Conservation (phyloP, 1,139 yeast genomes). For the Fermentozyma sake region DNA sequence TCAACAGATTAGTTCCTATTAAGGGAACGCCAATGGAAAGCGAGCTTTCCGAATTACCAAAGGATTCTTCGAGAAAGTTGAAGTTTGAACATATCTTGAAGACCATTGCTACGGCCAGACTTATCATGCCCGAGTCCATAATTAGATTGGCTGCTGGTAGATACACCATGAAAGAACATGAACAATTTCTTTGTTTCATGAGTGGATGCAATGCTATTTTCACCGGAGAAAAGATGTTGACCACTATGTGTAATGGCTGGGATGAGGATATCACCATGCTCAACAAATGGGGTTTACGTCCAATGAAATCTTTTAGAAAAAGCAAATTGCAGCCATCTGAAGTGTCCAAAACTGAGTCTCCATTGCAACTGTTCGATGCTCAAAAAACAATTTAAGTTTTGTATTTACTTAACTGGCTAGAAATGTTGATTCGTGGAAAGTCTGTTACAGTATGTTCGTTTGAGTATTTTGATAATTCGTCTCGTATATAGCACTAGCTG, state of each 20-base stretch:
- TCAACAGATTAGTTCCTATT: conserved; percentile 72
- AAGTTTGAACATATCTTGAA: conserved; percentile 59
- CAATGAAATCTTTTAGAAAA: conserved; percentile 41
- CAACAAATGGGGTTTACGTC: conserved; percentile 64
- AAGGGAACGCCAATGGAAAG: conserved; percentile 73
- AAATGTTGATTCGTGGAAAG: no score
- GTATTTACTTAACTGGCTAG: no score
- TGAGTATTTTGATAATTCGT: no score
- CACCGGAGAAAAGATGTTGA: conserved; percentile 77
- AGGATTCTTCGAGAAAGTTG: conserved; percentile 37
- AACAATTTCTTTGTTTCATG: conserved; percentile 71
- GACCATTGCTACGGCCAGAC: conserved; percentile 72
- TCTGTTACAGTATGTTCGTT: no score
- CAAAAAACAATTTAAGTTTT: no score
- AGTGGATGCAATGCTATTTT: conserved; percentile 79
- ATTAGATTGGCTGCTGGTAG: conserved; percentile 79
- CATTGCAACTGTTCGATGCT: no score
- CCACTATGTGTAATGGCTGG: conserved; percentile 85
- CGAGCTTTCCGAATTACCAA: conserved; percentile 40
- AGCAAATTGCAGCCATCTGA: no score
- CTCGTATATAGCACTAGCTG: no score
- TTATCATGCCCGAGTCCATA: conserved; percentile 68
- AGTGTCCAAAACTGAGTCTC: no score
- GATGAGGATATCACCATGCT: conserved; percentile 73
- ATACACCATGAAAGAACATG: conserved; percentile 74